Evolutionary conservation across 2,329 filamentous ascomycete species (phyloP), one percentile per base, ranked within the genome.

Genomic region (Ophiocordyceps sinensis): DNA sequence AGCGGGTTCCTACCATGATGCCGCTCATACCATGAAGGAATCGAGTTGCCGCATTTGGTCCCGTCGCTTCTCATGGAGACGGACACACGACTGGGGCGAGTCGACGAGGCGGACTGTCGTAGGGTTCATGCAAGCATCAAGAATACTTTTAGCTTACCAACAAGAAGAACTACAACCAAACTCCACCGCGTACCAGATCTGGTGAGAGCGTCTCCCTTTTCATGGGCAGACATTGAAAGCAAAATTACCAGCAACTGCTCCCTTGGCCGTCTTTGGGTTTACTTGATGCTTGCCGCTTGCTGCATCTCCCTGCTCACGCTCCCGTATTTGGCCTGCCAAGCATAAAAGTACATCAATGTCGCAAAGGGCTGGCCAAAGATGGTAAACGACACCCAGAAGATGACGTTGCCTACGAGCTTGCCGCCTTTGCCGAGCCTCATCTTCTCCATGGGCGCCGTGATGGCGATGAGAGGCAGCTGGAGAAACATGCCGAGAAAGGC

Each of bases 261-360:
- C 23, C 9, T 26, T 2, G 23, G 23, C 23, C 9, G 5, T 26
- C 23, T 26, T 9, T 9, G 6, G 23, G 23, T 26, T 17, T 35
- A 35, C 32, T 35, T 35, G 13, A 35, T 15, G n/a, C 17, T 5
- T 7, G 10, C 32, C 2, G 13, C 10, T 15, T 41, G 44, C 3
- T 45, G 30, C 47, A 56, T 48, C 39, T 58, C 56, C 49, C 64
- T 67, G 49, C 74, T 85, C 19, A 88, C 81, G 52, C 81, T 87
- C 12, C 91, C 91, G 57, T 94, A 95, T 66, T 96, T 96, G 42
- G 86, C 86, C 64, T 96, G 89, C 89, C 91, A 98, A 1, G 88
- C 88, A 58, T 96, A 96, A 60, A 95, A 98, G 60, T 98, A 98
- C 58, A 94, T 70, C 45, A 98, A 66, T 1, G 86, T 88, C 1